Evolutionary conservation across 805 yeast genomes (phyloP).

Genomic region (Suhomyces faveliae): DNA sequence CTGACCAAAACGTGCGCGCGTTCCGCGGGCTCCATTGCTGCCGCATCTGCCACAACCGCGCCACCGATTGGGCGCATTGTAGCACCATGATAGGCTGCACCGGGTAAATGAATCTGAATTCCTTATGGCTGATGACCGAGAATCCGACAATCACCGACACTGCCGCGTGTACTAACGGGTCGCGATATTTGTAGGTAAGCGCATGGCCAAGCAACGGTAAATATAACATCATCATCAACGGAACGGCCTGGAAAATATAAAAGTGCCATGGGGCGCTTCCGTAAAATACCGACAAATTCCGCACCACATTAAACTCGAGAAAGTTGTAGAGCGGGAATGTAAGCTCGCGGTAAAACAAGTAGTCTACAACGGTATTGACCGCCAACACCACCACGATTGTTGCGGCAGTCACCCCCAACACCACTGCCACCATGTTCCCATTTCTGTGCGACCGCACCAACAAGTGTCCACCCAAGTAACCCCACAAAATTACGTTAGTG

Average conservation of each 20-base stretch:
- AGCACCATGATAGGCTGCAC: constrained; percentile 70
- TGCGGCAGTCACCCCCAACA: constrained; percentile 15
- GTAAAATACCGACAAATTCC: constrained; percentile 74
- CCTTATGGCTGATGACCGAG: constrained; percentile 79
- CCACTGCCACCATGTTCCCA: background rate
- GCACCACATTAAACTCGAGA: constrained; percentile 72
- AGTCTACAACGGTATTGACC: constrained; percentile 51
- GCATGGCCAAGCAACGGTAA: constrained; percentile 54
- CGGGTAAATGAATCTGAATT: constrained; percentile 85
- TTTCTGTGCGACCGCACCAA: background rate
- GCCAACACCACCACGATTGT: constrained; percentile 28
- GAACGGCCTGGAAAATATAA: constrained; percentile 79
- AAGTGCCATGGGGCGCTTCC: constrained; percentile 86
- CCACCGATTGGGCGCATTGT: constrained; percentile 37
- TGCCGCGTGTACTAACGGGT: constrained; percentile 23
- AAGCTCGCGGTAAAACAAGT: constrained; percentile 52
- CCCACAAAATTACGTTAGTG: constrained; percentile 79
- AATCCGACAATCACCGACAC: constrained; percentile 51
- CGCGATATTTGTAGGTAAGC: constrained; percentile 11
- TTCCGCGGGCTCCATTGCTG: no score
- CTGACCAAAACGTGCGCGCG: background rate
- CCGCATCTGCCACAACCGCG: background rate
- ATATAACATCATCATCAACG: constrained; percentile 65
- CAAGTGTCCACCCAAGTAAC: constrained; percentile 48
- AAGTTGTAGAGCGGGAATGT: constrained; percentile 69